These are phyloP conservation scores for Volvox africanus DNA, from an alignment of 139 green algal genomes.

Conservation along the genomic window DNA sequence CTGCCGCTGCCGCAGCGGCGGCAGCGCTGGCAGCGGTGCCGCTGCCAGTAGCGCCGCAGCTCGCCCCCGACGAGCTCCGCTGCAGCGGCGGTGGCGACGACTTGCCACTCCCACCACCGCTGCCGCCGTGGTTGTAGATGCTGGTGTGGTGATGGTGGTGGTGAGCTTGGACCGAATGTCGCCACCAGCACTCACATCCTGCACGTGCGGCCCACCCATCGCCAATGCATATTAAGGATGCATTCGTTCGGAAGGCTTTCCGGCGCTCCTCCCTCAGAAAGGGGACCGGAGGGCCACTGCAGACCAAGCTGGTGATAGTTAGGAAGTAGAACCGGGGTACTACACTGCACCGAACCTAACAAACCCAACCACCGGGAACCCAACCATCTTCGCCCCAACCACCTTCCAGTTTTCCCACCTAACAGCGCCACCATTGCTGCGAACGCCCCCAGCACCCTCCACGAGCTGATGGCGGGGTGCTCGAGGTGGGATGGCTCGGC, in stretches of 20 bases:
- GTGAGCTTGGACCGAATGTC: conserved; percentile 30
- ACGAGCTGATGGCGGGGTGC: conserved; percentile 5
- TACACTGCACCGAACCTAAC: too few relatives aligned
- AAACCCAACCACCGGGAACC: too few relatives aligned
- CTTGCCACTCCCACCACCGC: neutral
- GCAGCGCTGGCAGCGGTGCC: neutral
- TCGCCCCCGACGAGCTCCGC: neutral
- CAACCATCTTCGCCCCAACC: too few relatives aligned
- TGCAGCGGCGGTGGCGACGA: neutral
- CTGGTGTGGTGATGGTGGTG: neutral
- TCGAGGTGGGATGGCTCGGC: conserved; percentile 42
- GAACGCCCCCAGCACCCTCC: conserved; percentile 44
- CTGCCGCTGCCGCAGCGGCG: conserved; percentile 5
- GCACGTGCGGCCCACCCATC: too few relatives aligned
- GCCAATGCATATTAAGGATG: too few relatives aligned
- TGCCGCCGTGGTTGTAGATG: neutral
- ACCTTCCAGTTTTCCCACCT: neutral
- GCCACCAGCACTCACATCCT: conserved; percentile 57
- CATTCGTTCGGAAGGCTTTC: too few relatives aligned
- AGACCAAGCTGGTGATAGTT: too few relatives aligned
- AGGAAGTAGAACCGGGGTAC: too few relatives aligned
- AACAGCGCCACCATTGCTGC: conserved; percentile 39
- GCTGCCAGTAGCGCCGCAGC: neutral
- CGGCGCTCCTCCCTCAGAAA: too few relatives aligned
- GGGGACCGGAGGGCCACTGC: too few relatives aligned